phyloP scores from a whole-genome alignment of 2,329 filamentous ascomycete species.

The Colletotrichum sp. region DNA sequence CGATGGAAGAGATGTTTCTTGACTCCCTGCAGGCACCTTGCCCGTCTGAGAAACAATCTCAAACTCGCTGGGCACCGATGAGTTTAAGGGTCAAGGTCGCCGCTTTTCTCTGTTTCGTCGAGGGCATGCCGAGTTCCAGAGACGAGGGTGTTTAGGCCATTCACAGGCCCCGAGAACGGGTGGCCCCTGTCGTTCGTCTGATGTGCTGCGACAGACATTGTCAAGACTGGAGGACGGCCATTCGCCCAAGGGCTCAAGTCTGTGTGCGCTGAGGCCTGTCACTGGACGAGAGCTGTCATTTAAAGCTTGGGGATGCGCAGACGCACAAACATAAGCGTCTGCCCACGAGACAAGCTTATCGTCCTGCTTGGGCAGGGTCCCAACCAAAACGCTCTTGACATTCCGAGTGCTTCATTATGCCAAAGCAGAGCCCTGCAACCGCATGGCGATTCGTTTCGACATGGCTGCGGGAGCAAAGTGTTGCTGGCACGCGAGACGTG shows the following conservation, averaged over 20 bases:
- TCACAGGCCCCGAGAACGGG: constrained; percentile 16
- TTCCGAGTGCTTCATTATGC: constrained; percentile 19
- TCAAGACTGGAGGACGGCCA: constrained; percentile 7
- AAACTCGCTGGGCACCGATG: neutral
- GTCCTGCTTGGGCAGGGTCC: neutral
- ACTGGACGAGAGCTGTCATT: constrained; percentile 14
- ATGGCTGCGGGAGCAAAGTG: neutral
- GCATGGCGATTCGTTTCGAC: constrained; percentile 6
- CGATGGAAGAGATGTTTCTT: constrained; percentile 18
- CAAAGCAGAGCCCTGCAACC: constrained; percentile 10
- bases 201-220: constrained; percentile 21
- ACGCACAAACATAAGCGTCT: constrained; percentile 5
- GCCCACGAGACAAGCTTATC: constrained; percentile 15
- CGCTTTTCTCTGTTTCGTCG: constrained; percentile 16
- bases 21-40: constrained; percentile 13
- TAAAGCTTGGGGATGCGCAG: constrained; percentile 2
- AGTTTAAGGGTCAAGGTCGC: neutral
- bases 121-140: constrained; percentile 8
- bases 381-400: constrained; percentile 21
- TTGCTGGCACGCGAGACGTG: constrained; percentile 1
- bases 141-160: constrained; percentile 19
- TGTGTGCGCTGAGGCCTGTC: constrained; percentile 8
- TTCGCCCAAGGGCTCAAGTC: constrained; percentile 1
- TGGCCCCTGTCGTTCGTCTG: constrained; percentile 19
- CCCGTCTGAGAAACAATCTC: constrained; percentile 13